Evolutionary conservation across 176 grass and related monocot genomes (phyloP).

Genomic region (Musa itinerans): DNA sequence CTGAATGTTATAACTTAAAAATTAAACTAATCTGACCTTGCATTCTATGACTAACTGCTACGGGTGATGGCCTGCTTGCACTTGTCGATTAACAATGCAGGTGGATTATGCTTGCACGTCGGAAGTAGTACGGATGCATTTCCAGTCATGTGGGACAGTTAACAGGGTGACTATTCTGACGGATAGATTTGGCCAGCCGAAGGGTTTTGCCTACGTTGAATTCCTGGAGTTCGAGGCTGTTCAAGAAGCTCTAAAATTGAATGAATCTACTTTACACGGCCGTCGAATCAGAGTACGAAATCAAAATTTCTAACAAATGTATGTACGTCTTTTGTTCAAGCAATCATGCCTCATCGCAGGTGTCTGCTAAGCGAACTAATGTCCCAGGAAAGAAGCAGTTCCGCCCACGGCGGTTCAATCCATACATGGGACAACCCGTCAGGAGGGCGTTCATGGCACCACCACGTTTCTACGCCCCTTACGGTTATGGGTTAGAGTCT

Average conservation of each 20-base stretch:
- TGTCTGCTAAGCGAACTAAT: conserved; percentile 31
- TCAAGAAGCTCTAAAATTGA: conserved; percentile 24
- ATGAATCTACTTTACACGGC: conserved; percentile 27
- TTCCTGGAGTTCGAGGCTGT: conserved; percentile 29
- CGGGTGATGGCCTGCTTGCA: too few relatives aligned
- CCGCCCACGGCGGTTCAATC: conserved; percentile 24
- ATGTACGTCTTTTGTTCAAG: neutral
- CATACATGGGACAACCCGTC: conserved; percentile 1
- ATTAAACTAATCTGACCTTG: too few relatives aligned
- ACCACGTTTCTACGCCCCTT: neutral
- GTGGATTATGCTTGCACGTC: conserved; percentile 35
- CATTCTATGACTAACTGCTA: too few relatives aligned
- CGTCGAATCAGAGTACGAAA: conserved; percentile 28
- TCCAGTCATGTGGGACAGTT: conserved; percentile 27
- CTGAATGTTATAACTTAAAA: too few relatives aligned
- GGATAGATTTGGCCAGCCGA: conserved; percentile 30
- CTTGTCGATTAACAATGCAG: neutral
- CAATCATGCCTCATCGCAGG: conserved; percentile 12
- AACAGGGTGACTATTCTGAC: conserved; percentile 34
- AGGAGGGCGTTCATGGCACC: conserved; percentile 28
- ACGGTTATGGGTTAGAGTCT: too few relatives aligned
- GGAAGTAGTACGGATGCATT: conserved; percentile 35
- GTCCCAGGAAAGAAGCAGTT: conserved; percentile 32
- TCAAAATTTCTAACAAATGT: neutral
- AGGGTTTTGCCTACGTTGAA: conserved; percentile 36